Evolutionary conservation across 2,329 filamentous ascomycete genomes (phyloP).

Genomic region (Diplodia seriata): DNA sequence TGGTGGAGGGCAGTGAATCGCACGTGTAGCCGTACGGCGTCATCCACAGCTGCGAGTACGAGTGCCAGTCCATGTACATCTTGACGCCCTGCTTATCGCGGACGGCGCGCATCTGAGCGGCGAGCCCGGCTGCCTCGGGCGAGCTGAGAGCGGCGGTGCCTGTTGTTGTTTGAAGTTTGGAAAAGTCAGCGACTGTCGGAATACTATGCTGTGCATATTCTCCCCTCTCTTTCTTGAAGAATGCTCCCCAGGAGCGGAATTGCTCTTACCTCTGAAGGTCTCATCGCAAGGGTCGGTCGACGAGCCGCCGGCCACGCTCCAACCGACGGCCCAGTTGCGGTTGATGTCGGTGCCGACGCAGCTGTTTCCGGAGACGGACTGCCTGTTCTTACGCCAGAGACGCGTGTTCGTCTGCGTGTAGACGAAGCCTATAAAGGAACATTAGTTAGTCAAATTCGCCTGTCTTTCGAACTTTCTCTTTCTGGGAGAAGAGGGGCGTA

Average conservation of each 20-base stretch:
- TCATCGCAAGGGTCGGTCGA: conserved; percentile 47
- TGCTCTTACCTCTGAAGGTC: conserved; percentile 37
- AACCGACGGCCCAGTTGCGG: conserved; percentile 50
- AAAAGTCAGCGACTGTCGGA: background rate
- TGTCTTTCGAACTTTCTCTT: too few species aligned
- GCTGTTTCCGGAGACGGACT: conserved; percentile 40
- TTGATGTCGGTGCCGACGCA: conserved; percentile 51
- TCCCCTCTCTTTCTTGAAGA: background rate
- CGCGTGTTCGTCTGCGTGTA: conserved; percentile 49
- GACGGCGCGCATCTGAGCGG: conserved; percentile 55
- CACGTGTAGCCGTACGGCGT: conserved; percentile 66
- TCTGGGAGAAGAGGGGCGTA: conserved; percentile 32
- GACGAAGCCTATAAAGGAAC: conserved; percentile 42
- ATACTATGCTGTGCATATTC: background rate
- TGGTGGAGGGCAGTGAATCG: conserved; percentile 54
- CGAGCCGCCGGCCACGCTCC: conserved; percentile 44
- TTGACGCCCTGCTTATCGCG: conserved; percentile 59
- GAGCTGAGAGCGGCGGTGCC: conserved; percentile 45
- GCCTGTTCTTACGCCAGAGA: conserved; percentile 50
- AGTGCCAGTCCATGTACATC: conserved; percentile 70
- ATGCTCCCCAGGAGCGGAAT: conserved; percentile 51
- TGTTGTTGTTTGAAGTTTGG: conserved; percentile 51
- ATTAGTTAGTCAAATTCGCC: background rate
- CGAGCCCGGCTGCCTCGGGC: conserved; percentile 52
- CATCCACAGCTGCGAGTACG: conserved; percentile 52